Conservation (phyloP, 1,284 basidiomycete genomes). For the Ustilago hordei region DNA sequence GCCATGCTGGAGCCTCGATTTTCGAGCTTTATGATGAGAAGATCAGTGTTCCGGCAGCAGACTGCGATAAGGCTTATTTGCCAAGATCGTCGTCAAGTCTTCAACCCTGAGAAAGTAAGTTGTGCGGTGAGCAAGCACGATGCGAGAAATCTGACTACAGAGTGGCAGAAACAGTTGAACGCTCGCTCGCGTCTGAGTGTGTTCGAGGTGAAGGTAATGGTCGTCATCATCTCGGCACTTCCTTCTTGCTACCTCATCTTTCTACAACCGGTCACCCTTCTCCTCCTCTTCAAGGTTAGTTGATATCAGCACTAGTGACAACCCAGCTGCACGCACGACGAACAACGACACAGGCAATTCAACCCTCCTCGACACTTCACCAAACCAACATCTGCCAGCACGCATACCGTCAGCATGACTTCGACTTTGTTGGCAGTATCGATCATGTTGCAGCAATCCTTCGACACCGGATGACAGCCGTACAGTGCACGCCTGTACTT, state of each 20-base stretch:
- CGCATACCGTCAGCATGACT: not conserved
- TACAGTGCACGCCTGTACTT: not conserved
- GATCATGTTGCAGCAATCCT: not conserved
- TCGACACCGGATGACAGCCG: constrained; percentile 25
- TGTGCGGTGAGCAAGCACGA: not conserved
- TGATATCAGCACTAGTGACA: constrained; percentile 10
- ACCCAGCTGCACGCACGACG: constrained; percentile 7
- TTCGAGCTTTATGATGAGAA: not conserved
- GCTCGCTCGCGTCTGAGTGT: not conserved
- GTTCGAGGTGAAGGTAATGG: not conserved
- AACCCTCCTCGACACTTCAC: not conserved
- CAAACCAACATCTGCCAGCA: not conserved
- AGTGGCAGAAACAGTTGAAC: not conserved
- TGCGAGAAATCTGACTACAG: not conserved
- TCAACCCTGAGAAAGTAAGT: not conserved
- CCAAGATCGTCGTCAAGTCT: too few species aligned
- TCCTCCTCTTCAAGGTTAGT: constrained; percentile 55
- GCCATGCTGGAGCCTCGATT: constrained; percentile 15
- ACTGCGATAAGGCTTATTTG: not conserved
- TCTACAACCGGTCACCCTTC: constrained; percentile 46
- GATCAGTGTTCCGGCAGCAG: constrained; percentile 12
- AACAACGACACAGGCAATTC: constrained; percentile 6
- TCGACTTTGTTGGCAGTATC: not conserved
- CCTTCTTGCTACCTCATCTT: constrained; percentile 38
- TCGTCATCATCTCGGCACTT: constrained; percentile 13